Base-by-base conservation (phyloP, 805 yeast species). In the Barnettozyma populi region DNA sequence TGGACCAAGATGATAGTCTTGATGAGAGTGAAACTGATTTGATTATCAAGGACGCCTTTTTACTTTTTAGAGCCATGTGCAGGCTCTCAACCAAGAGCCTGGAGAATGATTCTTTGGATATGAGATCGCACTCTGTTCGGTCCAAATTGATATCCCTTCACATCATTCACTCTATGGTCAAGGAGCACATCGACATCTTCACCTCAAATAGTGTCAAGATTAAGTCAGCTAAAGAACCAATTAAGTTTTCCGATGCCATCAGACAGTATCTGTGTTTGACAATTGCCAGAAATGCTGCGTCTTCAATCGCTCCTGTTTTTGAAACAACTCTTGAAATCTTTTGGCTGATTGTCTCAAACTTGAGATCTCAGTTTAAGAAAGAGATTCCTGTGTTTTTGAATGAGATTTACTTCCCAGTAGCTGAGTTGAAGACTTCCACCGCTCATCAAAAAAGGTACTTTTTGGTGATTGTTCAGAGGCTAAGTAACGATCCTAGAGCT, bases 361-460 rank as follows among this genome's bases (percentile, higher is more conserved):
- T 95, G 57, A 80, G 99, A 61, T 76, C 85, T 13, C 94, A 86
- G 56, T 90, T 94, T 71, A 92, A 90, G 66, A 78, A 85, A 55
- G 99, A 94, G 63, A 87, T 94, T 40, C 96, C 97, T 1, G 96
- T 95, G 0, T 87, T 95, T 60, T 79, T 90, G 70, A 85, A 83
- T 40, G 98, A 94, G 60, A 88, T 92, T 45, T 94, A 94, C 64
- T 86, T 94, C 67, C 97, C 98, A 3, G 88, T 95, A 38, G 78
- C 94, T 41, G 98, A 92, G 60, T 79, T 94, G 81, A 86, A 84
- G 60, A 82, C 95, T 2, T 86, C 97, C 1, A 88, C 97, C 0
- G 70, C 90, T 9, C 97, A 92, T 64, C 99, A 95, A 67, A 90
- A 92, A 63, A 76, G 95, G 62, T 92, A 90, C 59, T 78, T 92